These are phyloP conservation scores for Aechmea fasciata DNA, from an alignment of 176 grass and related monocot genomes.

Conservation along the genomic window DNA sequence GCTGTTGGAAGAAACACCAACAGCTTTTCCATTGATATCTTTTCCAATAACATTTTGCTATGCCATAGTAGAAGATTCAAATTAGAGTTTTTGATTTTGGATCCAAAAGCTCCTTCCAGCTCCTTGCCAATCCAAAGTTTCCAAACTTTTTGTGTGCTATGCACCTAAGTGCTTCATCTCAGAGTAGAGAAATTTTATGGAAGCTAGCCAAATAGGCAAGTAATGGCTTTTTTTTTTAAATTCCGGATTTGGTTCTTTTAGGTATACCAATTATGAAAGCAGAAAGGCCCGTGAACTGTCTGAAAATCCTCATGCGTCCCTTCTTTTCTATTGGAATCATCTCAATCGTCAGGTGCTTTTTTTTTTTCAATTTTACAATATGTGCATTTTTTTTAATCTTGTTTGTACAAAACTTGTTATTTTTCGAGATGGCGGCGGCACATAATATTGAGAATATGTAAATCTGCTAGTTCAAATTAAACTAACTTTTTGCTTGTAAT, in stretches of 20 bases:
- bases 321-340: slow-evolving; percentile 91
- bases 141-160: no score
- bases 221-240: neutral
- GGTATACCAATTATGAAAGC: slow-evolving; percentile 95
- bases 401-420: neutral
- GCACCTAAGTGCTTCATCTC: no score
- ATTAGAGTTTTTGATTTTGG: no score
- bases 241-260: slow-evolving; percentile 9
- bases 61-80: no score
- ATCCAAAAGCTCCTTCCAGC: no score
- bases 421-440: neutral
- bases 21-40: no score
- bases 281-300: slow-evolving; percentile 63
- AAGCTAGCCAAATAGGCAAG: no score
- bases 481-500: neutral
- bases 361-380: neutral
- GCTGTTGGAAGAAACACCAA: no score
- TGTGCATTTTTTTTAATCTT: neutral
- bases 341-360: slow-evolving; percentile 70
- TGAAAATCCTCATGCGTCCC: slow-evolving; percentile 67
- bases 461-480: neutral
- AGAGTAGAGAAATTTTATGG: no score
- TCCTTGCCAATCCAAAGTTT: no score
- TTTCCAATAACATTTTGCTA: no score
- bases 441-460: neutral